phyloP scores from a whole-genome alignment of 306 rosid species.

The Lathyrus aphaca region DNA sequence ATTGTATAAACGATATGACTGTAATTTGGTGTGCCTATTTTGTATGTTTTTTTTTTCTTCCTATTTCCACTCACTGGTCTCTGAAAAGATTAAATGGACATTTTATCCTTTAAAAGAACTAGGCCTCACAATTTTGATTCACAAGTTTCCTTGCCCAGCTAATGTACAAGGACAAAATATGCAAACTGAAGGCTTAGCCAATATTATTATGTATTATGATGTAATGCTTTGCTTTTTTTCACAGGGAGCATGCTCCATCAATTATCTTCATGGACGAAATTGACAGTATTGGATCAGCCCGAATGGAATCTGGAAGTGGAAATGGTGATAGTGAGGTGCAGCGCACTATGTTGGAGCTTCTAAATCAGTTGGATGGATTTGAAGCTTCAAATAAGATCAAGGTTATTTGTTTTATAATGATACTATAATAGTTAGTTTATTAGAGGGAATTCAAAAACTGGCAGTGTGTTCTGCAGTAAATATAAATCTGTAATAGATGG shows the following conservation, averaged over 20 bases:
- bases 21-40: neutral
- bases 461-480: neutral
- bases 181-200: slow-evolving; percentile 3
- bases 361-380: slow-evolving; percentile 98
- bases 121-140: neutral
- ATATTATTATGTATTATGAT: slow-evolving; percentile 15
- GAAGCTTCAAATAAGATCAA: slow-evolving; percentile 99
- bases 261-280: slow-evolving; percentile 99
- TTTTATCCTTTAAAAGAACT: neutral
- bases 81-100: slow-evolving; percentile 3
- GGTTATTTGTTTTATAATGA: slow-evolving; percentile 48
- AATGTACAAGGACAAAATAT: slow-evolving; percentile 2
- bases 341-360: slow-evolving; percentile 99
- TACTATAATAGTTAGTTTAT: neutral
- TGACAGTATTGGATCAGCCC: slow-evolving; percentile 98
- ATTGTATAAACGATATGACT: slow-evolving; percentile 14
- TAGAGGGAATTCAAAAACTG: neutral
- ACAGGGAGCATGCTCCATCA: slow-evolving; percentile 99
- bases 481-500: slow-evolving; percentile 11
- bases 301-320: slow-evolving; percentile 99
- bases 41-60: neutral
- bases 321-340: slow-evolving; percentile 99
- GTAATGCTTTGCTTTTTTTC: slow-evolving; percentile 22
- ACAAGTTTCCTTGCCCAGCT: neutral
- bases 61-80: slow-evolving; percentile 1